phyloP scores from a whole-genome alignment of 768 basidiomycete genomes.

The Sarcomyxa edulis region DNA sequence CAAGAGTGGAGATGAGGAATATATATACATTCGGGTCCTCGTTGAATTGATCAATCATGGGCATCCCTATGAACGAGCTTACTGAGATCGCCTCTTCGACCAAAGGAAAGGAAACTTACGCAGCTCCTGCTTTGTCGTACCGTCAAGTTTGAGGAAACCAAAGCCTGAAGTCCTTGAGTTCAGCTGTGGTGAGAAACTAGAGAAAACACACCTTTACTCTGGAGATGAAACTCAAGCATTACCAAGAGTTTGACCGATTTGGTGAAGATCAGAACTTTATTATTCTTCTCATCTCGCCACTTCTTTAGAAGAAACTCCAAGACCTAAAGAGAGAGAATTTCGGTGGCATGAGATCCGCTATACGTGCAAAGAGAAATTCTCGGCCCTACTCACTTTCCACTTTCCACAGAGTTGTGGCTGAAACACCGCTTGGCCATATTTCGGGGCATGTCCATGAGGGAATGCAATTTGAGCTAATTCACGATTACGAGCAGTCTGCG shows the following conservation, averaged over 20 bases:
- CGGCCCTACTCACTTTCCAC: conserved; percentile 75
- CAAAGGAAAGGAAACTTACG: conserved; percentile 39
- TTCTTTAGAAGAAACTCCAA: conserved; percentile 60
- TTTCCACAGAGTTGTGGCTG: conserved; percentile 74
- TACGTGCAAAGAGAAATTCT: conserved; percentile 6
- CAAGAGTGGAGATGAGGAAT: conserved; percentile 86
- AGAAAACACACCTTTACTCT: conserved; percentile 37
- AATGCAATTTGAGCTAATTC: conserved; percentile 61
- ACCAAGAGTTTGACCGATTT: conserved; percentile 87
- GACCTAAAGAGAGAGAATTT: conserved; percentile 36
- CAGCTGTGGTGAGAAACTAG: background rate
- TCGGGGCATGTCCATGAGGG: conserved; percentile 48
- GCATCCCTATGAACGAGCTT: conserved; percentile 56
- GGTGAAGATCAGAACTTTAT: conserved; percentile 92
- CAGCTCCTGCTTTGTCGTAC: conserved; percentile 60
- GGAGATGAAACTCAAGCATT: conserved; percentile 76
- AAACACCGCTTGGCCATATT: conserved; percentile 58
- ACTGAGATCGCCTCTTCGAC: background rate
- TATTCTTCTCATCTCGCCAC: conserved; percentile 58
- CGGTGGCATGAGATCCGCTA: background rate
- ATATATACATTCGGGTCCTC: conserved; percentile 65
- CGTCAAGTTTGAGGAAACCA: conserved; percentile 73
- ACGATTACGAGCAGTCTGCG: conserved; percentile 48
- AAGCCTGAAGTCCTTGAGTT: conserved; percentile 29
- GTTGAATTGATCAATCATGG: conserved; percentile 81